These are phyloP conservation scores for Lentinula raphanica DNA, from an alignment of 768 basidiomycete species.

Conservation along the genomic window DNA sequence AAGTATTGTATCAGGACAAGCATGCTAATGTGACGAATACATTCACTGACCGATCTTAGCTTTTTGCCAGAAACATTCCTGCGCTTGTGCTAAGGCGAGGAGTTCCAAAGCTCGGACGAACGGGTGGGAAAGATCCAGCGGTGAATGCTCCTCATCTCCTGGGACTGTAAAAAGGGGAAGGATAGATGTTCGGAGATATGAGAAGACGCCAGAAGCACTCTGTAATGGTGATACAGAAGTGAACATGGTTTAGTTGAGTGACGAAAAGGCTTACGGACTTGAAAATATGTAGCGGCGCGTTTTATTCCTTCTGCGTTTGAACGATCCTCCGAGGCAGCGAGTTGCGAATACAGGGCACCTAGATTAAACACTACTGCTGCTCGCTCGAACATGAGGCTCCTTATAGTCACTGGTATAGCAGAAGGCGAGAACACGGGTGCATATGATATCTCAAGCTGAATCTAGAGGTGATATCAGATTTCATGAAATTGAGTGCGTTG, in stretches of 20 bases:
- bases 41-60: slow-evolving; percentile 66
- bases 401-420: slow-evolving; percentile 54
- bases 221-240: slow-evolving; percentile 16
- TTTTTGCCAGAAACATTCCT: slow-evolving; percentile 95
- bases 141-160: slow-evolving; percentile 46
- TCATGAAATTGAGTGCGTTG: background rate
- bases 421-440: slow-evolving; percentile 61
- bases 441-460: slow-evolving; percentile 69
- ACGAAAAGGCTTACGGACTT: slow-evolving; percentile 36
- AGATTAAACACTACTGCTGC: slow-evolving; percentile 80
- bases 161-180: slow-evolving; percentile 47
- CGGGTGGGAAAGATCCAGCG: slow-evolving; percentile 59
- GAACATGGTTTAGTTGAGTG: background rate
- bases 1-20: slow-evolving; percentile 10
- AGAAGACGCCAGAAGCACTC: slow-evolving; percentile 72
- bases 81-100: slow-evolving; percentile 89
- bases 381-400: slow-evolving; percentile 79
- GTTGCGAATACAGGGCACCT: slow-evolving; percentile 77
- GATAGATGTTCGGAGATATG: slow-evolving; percentile 50
- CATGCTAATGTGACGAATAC: background rate
- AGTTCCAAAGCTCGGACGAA: slow-evolving; percentile 62
- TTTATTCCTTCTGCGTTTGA: slow-evolving; percentile 77
- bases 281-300: slow-evolving; percentile 64
- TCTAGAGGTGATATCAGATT: slow-evolving; percentile 33
- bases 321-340: slow-evolving; percentile 69